Evolutionary conservation across 768 basidiomycete species (phyloP), one percentile per base, ranked within the genome.

Genomic region (Phylloporus sp.): DNA sequence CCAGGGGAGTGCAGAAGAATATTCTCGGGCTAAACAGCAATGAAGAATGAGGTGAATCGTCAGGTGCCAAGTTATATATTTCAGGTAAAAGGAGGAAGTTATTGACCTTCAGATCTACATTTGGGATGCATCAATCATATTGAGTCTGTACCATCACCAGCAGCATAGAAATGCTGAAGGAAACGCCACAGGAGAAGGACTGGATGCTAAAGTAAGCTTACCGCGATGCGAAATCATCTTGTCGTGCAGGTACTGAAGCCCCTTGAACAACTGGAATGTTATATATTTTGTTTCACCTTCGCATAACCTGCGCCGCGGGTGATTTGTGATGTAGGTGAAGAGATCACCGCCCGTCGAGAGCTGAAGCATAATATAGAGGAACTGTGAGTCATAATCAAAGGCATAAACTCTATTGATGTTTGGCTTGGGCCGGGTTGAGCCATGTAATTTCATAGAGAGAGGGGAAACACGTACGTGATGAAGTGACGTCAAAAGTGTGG

Each of bases 261-360:
- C 88, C 42, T 78, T 73, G n/a, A 90, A 65, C 17, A 90, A 64
- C 62, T 91, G 89, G 56, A 78, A 90, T 73, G 85, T 85, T 43
- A 89, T 81, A 60, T 87, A 91, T 65, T 90, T 89, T 7, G 83
- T 80, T 64, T 91, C 89, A 14, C 85, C 83, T 68, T 90, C 86
- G 51, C 80, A 81, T 15, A 91, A 71, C 45, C 71, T 77, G 27
- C 67, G 69, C 21, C 76, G 75, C 15, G 75, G 68, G 49, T 80
- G 75, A 45, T 74, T 80, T 14, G 79, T 80, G 53, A 91, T 84
- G 64, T 90, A 90, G 3, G 86, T 86, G 64, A 90, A 90, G n/a
- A 91, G 75, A 58, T 91, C 89, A 20, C 88, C 89, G 9, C 89
- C 88, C 0, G 88, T 90, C 56, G 86, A 90, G 8, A 91, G 72